A percentile compares a stretch with the other conserved stretches of the same genome.
phyloP scores from a whole-genome alignment of 2,329 filamentous ascomycete genomes.

The Orbilia javanica region DNA sequence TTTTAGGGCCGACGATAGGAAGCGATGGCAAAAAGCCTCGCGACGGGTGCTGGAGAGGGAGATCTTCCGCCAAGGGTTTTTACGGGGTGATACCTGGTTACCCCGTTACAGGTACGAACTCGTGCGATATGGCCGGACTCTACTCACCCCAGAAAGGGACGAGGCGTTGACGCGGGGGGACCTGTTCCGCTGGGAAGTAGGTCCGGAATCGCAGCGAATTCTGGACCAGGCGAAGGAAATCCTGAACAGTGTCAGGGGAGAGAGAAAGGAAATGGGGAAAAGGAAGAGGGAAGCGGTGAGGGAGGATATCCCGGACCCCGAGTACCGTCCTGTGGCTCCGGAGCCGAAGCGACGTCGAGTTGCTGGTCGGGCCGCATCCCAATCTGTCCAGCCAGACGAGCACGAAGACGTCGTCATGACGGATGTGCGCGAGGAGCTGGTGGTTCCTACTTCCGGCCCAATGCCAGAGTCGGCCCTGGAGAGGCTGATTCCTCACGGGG shows the following conservation, averaged over 20 bases:
- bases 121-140: slow-evolving; percentile 13
- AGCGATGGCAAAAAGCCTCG: slow-evolving; percentile 8
- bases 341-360: slow-evolving; percentile 5
- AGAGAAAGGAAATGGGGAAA: not conserved
- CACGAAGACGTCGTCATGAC: not conserved
- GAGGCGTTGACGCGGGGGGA: slow-evolving; percentile 11
- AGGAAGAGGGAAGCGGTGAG: slow-evolving; percentile 6
- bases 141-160: not conserved
- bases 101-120: slow-evolving; percentile 24
- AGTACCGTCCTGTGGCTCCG: not conserved
- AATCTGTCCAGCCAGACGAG: not conserved
- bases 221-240: not conserved
- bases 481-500: slow-evolving; percentile 1
- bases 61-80: slow-evolving; percentile 6
- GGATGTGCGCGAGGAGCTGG: slow-evolving; percentile 10
- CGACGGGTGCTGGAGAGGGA: not conserved
- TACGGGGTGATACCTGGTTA: not conserved
- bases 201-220: not conserved
- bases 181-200: not conserved
- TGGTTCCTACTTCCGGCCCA: not conserved
- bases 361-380: not conserved
- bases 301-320: not conserved
- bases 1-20: slow-evolving; percentile 13
- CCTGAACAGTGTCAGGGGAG: not conserved
- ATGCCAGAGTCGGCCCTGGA: not conserved